Base-by-base conservation (phyloP, 2,329 filamentous ascomycete species). In the Alternaria brassicicola region DNA sequence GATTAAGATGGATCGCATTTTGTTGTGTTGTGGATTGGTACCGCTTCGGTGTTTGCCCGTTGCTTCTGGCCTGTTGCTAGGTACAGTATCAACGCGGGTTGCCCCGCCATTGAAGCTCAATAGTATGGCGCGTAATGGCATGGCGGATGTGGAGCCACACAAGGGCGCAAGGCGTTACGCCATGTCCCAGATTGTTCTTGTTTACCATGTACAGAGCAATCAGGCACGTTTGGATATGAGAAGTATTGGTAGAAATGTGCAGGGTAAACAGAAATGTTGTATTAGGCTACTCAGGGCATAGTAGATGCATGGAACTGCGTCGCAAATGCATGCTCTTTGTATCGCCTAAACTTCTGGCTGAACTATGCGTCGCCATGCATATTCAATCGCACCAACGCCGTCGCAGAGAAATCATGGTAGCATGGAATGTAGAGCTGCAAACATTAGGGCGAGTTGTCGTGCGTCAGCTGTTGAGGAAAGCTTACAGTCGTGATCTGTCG, bases 1-100 rank as follows among this genome's bases (percentile, higher is more conserved):
- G 60, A 94, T 81, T 38, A 94, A 82, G 62, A 93, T 86, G 3
- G 78, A 78, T 47, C 75, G 72, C 74, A 76, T 76, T 55, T 65
- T 77, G 66, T 36, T 64, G 56, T 71, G 65, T 61, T 58, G 67
- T 39, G 61, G 26, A 42, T 55, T 64, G 35, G 23, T 31, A 31
- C 60, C 61, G 58, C 58, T 51, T n/a, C 57, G 61, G 31, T 72
- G 71, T 59, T 74, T 67, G 45, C 69, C 72, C 68, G 69, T 72
- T 50, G 58, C 50, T 8, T 53, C 51, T 51, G n/a, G n/a, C 15
- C 41, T 13, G 51, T 12, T 13, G 51, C 15, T 55, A 23, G 30
- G 15, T 26, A 26, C 26, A 2, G n/a, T 9, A n/a, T 17, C 19
- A 36, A 21, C 10, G 42, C 35, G 35, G 35, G 46, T 48, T 66